A percentile compares a stretch with the other conserved stretches of the same genome.
These are phyloP conservation scores for Monosporascus ibericus DNA, from an alignment of 2,329 filamentous ascomycete species.

Conservation along the genomic window DNA sequence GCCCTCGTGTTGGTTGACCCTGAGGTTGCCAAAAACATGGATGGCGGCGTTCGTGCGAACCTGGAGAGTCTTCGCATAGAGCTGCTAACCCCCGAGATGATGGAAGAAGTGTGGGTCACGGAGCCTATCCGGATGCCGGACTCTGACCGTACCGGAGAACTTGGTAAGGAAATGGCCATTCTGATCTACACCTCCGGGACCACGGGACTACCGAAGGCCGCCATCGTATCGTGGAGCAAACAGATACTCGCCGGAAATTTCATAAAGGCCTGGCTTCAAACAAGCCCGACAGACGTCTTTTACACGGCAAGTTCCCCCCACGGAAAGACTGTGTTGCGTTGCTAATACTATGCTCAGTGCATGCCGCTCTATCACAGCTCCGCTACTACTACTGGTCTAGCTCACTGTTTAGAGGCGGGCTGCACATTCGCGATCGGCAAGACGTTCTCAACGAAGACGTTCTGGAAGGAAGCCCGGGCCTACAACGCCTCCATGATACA, in stretches of 20 bases:
- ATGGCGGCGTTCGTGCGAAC: constrained; percentile 48
- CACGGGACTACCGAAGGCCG: constrained; percentile 76
- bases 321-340: background rate
- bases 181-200: constrained; percentile 85
- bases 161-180: constrained; percentile 54
- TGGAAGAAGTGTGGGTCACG: constrained; percentile 46
- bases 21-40: constrained; percentile 47
- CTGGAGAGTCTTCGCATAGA: constrained; percentile 51
- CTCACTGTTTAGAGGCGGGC: constrained; percentile 52
- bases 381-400: constrained; percentile 64
- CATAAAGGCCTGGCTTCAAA: constrained; percentile 46
- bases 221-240: constrained; percentile 70
- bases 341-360: constrained; percentile 39
- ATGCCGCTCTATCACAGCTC: constrained; percentile 91
- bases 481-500: constrained; percentile 70
- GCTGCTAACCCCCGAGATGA: constrained; percentile 52
- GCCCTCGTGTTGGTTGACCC: constrained; percentile 65
- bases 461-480: constrained; percentile 71
- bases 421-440: constrained; percentile 66
- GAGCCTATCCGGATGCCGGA: constrained; percentile 53
- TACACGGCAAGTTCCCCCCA: constrained; percentile 56
- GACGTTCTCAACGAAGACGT: constrained; percentile 70
- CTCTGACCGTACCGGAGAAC: constrained; percentile 43
- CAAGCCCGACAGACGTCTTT: constrained; percentile 60
- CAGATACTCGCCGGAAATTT: constrained; percentile 47